Percentiles rank a stretch among this genome's conserved stretches.
Evolutionary conservation across 306 rosid genomes (phyloP).

Genomic region (Luffa aegyptiaca): DNA sequence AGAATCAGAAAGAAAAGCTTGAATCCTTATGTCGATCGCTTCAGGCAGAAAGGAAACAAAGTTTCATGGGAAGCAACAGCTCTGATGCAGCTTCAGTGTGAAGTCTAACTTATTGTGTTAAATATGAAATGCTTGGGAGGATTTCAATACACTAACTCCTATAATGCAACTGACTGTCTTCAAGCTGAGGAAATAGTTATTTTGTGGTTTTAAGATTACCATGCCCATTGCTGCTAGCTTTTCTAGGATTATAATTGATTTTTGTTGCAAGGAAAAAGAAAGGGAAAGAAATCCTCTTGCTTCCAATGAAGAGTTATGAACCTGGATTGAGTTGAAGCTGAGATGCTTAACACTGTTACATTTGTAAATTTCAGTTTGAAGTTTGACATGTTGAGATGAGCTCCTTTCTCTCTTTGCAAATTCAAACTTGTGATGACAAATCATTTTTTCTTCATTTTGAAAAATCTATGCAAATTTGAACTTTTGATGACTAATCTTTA

Average conservation of each 20-base stretch:
- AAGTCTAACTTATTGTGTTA: neutral
- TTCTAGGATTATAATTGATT: neutral
- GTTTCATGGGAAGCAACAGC: conserved; percentile 39
- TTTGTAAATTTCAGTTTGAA: neutral
- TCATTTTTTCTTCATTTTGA: neutral
- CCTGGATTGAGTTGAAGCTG: neutral
- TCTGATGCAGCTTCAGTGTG: conserved; percentile 35
- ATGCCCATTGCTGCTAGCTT: neutral
- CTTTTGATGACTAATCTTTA: neutral
- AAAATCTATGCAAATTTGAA: neutral
- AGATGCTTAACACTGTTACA: neutral
- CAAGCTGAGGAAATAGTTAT: neutral
- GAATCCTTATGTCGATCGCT: conserved; percentile 86
- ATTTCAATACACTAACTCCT: neutral
- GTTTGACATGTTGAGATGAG: neutral
- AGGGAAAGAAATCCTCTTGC: neutral
- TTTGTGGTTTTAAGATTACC: neutral
- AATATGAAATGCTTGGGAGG: neutral
- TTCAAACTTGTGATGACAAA: neutral
- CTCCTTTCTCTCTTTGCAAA: neutral
- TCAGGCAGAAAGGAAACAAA: conserved; percentile 85
- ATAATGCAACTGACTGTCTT: neutral
- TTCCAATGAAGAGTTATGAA: neutral
- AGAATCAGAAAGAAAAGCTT: conserved; percentile 79
- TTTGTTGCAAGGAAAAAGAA: neutral